Evolutionary conservation across 2,329 filamentous ascomycete genomes (phyloP), one percentile per base, ranked within the genome.

Genomic region (Chaetomium sp.): DNA sequence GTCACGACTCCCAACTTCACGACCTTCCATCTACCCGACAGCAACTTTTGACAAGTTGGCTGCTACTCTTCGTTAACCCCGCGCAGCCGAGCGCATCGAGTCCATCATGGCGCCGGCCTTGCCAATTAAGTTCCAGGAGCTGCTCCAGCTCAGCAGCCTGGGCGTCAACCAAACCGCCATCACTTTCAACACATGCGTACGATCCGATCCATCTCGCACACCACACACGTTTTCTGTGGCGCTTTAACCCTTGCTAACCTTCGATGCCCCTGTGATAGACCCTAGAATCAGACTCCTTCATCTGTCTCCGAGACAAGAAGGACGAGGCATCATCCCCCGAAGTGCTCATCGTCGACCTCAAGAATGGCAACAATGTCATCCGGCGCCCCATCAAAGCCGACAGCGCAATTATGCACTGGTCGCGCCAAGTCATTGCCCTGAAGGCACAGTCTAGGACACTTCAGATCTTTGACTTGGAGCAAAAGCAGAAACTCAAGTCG

Each of bases 401-500:
- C 82, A 98, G 93, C 87, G 95, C 96, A 74, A 97, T 99, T 77
- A 98, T 99, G 95, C 95, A 99, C 86, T 97, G 92, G 92, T 90
- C 86, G 73, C 91, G 90, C 77, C 92, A 97, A 78, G 92, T 99
- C 77, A 98, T 99, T 75, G 95, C 96, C 68, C 86, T 99, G 72
- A 97, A 96, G 81, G 94, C 95, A 57, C 92, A 97, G 78, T 90
- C 90, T 69, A 87, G 93, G 76, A 99, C 95, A 71, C 86, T 99
- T 67, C 96, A 99, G 82, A 96, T 99, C 77, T 99, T 99, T 80
- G 94, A 99, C 78, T 86, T 99, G 66, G 89, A 88, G 72, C 87
- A 90, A 73, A 99, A 98, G 83, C 87, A 90, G 79, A 98, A 97
- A 85, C 86, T 99, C 74, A 98, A 98, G 85, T 97, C 94, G 49